Evolutionary conservation across 2,329 filamentous ascomycete genomes (phyloP).

Genomic region (Ophidiomyces ophidiicola): DNA sequence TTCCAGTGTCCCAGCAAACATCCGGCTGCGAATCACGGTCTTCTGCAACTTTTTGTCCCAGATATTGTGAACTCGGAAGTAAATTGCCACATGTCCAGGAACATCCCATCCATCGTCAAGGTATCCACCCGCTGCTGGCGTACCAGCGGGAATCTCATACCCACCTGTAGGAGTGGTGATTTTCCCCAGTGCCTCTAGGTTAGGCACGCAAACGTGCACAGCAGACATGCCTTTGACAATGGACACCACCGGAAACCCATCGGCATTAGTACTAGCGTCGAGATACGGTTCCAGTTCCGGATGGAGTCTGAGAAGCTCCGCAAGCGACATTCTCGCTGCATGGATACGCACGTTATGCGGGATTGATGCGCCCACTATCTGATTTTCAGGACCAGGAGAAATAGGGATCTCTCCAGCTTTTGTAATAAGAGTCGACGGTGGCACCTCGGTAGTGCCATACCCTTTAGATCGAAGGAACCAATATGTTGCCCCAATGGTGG

Average conservation of each 20-base stretch:
- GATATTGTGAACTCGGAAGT: conserved; percentile 22
- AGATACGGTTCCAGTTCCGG: conserved; percentile 17
- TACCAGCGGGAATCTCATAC: conserved; percentile 16
- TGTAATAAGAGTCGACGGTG: conserved; percentile 19
- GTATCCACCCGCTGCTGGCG: conserved; percentile 15
- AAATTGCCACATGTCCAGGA: conserved; percentile 20
- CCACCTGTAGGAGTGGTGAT: conserved; percentile 19
- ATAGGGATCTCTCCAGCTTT: conserved; percentile 37
- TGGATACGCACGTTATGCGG: conserved; percentile 58
- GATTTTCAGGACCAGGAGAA: conserved; percentile 23
- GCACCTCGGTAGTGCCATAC: conserved; percentile 4
- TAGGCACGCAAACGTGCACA: conserved; percentile 37
- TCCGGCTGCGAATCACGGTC: conserved; percentile 21
- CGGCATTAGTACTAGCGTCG: conserved; percentile 15
- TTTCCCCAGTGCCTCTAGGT: conserved; percentile 45
- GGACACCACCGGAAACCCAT: conserved; percentile 42
- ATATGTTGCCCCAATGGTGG: conserved; percentile 46
- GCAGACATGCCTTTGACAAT: conserved; percentile 61
- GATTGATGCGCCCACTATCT: conserved; percentile 48
- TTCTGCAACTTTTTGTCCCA: conserved; percentile 17
- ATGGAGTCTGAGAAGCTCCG: conserved; percentile 19
- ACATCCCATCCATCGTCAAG: conserved; percentile 20
- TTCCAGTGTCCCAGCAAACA: conserved; percentile 28
- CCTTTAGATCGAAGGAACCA: conserved; percentile 29
- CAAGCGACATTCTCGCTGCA: conserved; percentile 21